These are phyloP conservation scores for Ciborinia camelliae DNA, from an alignment of 2,329 filamentous ascomycete species.

Conservation along the genomic window DNA sequence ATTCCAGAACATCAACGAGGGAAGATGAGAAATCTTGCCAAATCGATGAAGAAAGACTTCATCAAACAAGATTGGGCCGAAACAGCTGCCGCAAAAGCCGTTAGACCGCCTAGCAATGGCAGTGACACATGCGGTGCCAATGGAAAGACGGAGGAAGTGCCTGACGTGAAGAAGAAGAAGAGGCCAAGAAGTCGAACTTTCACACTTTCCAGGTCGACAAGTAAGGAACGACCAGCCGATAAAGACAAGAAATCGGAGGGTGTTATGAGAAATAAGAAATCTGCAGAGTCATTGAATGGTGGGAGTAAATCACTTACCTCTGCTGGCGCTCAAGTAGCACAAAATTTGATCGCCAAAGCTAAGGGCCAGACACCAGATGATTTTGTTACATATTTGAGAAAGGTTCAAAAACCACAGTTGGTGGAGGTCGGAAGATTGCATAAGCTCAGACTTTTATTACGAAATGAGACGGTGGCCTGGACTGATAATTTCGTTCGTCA, in stretches of 20 bases:
- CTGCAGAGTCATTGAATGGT: slow-evolving; percentile 64
- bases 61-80: slow-evolving; percentile 84
- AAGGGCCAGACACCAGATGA: slow-evolving; percentile 74
- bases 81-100: slow-evolving; percentile 48
- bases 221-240: slow-evolving; percentile 60
- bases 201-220: slow-evolving; percentile 44
- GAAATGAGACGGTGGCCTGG: slow-evolving; percentile 95
- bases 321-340: slow-evolving; percentile 53
- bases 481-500: slow-evolving; percentile 87
- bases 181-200: slow-evolving; percentile 72
- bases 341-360: slow-evolving; percentile 61
- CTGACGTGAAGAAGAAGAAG: slow-evolving; percentile 47
- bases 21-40: slow-evolving; percentile 87
- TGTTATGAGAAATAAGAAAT: slow-evolving; percentile 65
- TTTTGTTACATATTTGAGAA: slow-evolving; percentile 81
- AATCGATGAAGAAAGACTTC: slow-evolving; percentile 92
- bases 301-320: slow-evolving; percentile 56
- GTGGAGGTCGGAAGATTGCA: slow-evolving; percentile 95
- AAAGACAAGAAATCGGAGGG: slow-evolving; percentile 68
- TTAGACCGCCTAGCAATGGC: slow-evolving; percentile 43
- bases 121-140: slow-evolving; percentile 40
- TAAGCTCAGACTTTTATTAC: slow-evolving; percentile 81
- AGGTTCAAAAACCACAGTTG: slow-evolving; percentile 73
- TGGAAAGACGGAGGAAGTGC: slow-evolving; percentile 39
- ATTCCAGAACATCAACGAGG: slow-evolving; percentile 91